A percentile compares a stretch with the other conserved stretches of the same genome.
Evolutionary conservation across 2,329 filamentous ascomycete species (phyloP).

Genomic region (Passalora sequoiae): DNA sequence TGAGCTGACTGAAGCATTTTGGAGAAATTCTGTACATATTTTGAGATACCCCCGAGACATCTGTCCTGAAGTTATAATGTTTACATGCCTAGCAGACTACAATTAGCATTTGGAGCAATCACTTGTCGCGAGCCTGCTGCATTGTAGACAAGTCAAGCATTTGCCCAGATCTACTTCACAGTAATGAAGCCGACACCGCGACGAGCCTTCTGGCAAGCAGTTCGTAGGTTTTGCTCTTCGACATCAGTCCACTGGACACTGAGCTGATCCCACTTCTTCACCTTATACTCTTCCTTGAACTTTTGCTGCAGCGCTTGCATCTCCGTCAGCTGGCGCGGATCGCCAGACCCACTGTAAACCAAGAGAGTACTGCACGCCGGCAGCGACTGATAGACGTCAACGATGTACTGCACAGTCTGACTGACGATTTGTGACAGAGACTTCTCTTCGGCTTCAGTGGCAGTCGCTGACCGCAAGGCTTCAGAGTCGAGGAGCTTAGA

Average conservation of each 20-base stretch:
- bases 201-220: conserved; percentile 53
- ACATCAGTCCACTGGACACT: conserved; percentile 60
- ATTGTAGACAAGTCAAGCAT: too few species aligned
- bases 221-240: conserved; percentile 56
- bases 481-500: conserved; percentile 40
- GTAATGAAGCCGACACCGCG: conserved; percentile 55
- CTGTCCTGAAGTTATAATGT: too few species aligned
- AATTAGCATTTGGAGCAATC: too few species aligned
- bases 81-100: too few species aligned
- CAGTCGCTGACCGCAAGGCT: conserved; percentile 30
- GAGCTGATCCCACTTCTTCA: conserved; percentile 59
- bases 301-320: conserved; percentile 53
- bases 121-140: too few species aligned
- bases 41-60: too few species aligned
- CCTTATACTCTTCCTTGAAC: conserved; percentile 53
- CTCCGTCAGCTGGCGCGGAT: conserved; percentile 53
- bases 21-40: too few species aligned
- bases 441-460: conserved; percentile 9
- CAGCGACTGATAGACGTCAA: conserved; percentile 50
- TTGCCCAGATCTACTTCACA: conserved; percentile 47
- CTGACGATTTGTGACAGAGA: conserved; percentile 45
- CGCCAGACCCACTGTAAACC: conserved; percentile 60
- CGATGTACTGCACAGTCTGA: conserved; percentile 49
- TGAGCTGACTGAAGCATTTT: too few species aligned
- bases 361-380: conserved; percentile 57